phyloP scores from a whole-genome alignment of 148 eudicot genomes.

The Fagopyrum homotropicum region DNA sequence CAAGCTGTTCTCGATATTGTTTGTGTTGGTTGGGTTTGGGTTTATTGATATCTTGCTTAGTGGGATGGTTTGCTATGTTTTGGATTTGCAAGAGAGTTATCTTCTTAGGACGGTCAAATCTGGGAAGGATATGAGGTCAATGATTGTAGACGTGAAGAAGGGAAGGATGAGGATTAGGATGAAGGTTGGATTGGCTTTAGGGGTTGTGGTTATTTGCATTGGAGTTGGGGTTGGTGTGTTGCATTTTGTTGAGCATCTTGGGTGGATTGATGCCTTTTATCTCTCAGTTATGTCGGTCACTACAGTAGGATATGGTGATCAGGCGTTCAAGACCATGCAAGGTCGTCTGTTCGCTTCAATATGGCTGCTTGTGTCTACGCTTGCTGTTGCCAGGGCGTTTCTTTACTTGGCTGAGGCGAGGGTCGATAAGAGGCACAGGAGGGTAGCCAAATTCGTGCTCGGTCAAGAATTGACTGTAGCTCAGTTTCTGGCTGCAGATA shows the following conservation, averaged over 20 bases:
- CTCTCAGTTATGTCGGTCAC: conserved; percentile 95
- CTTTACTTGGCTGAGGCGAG: conserved; percentile 94
- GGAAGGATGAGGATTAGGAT: conserved; percentile 98
- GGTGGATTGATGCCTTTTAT: conserved; percentile 85
- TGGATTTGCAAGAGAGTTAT: conserved; percentile 88
- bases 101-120: conserved; percentile 56
- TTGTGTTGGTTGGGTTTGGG: conserved; percentile 92
- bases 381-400: conserved; percentile 95
- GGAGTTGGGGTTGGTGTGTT: conserved; percentile 65
- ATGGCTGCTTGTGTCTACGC: conserved; percentile 95
- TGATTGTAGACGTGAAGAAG: conserved; percentile 69
- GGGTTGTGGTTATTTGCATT: conserved; percentile 86
- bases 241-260: conserved; percentile 73
- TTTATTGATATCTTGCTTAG: conserved; percentile 83
- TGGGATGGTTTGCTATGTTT: conserved; percentile 89
- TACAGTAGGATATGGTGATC: conserved; percentile 93
- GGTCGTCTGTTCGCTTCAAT: conserved; percentile 87
- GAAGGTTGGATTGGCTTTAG: conserved; percentile 87
- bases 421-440: conserved; percentile 83
- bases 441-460: conserved; percentile 84
- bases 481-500: conserved; percentile 92
- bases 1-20: conserved; percentile 70
- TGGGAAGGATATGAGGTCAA: conserved; percentile 37
- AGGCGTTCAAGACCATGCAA: conserved; percentile 59
- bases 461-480: conserved; percentile 84